A percentile compares a stretch with the other conserved stretches of the same genome.
phyloP scores from a whole-genome alignment of 139 green algal species.

The Mesotaenium endlicherianum region DNA sequence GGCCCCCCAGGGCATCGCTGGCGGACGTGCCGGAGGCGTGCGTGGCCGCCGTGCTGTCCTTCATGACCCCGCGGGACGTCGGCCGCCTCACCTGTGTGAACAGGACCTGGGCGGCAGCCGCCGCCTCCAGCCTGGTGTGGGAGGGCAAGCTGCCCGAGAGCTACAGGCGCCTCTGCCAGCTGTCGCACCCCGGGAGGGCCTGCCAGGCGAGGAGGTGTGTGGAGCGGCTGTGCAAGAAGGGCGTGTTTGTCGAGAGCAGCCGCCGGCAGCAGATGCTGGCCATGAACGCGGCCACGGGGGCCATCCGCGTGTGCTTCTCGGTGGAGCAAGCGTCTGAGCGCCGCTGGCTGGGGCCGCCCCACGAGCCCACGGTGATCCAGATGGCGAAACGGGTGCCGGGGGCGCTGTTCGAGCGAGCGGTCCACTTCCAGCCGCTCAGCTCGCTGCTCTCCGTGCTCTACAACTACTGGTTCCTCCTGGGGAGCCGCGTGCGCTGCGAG shows the following conservation, averaged over 20 bases:
- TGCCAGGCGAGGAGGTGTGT: too few species aligned
- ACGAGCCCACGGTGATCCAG: too few species aligned
- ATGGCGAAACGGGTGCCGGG: too few species aligned
- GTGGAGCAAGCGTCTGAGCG: background rate
- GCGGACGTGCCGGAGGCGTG: constrained; percentile 1
- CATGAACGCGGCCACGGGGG: background rate
- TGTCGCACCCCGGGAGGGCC: background rate
- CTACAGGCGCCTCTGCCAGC: background rate
- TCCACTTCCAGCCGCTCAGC: background rate
- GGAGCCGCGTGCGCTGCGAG: background rate
- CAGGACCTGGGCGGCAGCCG: background rate
- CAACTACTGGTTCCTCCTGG: too few species aligned
- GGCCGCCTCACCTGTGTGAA: background rate
- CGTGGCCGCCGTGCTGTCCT: background rate
- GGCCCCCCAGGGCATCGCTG: too few species aligned
- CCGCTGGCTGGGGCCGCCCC: background rate
- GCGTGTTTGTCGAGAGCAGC: background rate
- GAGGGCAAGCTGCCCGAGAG: background rate
- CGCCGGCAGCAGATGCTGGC: background rate
- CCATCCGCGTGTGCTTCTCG: background rate
- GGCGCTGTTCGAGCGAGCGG: background rate
- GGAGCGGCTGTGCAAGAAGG: background rate
- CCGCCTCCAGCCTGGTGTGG: background rate
- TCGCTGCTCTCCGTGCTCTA: background rate
- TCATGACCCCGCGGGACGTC: background rate